Base-by-base conservation (phyloP, 495 filamentous ascomycete genomes). In the Neurospora sp. region DNA sequence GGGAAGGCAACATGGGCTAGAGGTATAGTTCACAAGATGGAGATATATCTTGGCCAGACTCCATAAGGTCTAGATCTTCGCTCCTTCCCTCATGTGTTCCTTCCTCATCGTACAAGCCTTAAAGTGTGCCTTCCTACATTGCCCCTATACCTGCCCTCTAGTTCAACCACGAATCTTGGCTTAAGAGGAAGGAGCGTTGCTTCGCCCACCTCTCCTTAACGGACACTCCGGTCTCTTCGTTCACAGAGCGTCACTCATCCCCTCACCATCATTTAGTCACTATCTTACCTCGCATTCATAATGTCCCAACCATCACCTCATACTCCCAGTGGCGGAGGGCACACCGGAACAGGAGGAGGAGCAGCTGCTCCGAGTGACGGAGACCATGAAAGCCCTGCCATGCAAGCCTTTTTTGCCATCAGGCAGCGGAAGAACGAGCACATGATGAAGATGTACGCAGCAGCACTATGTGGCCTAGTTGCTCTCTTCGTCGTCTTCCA, bases 401-500 rank as follows among this genome's bases (percentile, higher is more conserved):
- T 70, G 12, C 69, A 71, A 5, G 75, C 74, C 31, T 79, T 73
- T 65, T 78, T 84, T 35, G 76, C 73, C 18, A 31, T 35, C 48
- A 76, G 81, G 41, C 80, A 80, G 73, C 69, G 72, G 37, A 68
- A 77, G 20, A 86, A 82, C 72, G 77, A 79, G 40, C 71, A 79
- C 44, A 70, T 78, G 7, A 69, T 82, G 69, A 81, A 77, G 39
- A 80, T 81, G 42, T 89, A 84, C 71, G 84, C 84, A 53, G 82
- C 80, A 7, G 81, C 80, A 22, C 77, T 88, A 5, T 80, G 79
- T 68, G 82, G 82, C 8, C 81, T 89, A n/a, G 82, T 88, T 20
- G 83, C 76, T 46, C 48, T 88, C 69, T 87, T 87, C 74, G 81
- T 85, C 20, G n/a, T 87, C 46, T 79, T 81, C 44, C 85, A 86